Evolutionary conservation across 768 basidiomycete genomes (phyloP), one percentile per base, ranked within the genome.

Genomic region (Leccinum uliginosum): DNA sequence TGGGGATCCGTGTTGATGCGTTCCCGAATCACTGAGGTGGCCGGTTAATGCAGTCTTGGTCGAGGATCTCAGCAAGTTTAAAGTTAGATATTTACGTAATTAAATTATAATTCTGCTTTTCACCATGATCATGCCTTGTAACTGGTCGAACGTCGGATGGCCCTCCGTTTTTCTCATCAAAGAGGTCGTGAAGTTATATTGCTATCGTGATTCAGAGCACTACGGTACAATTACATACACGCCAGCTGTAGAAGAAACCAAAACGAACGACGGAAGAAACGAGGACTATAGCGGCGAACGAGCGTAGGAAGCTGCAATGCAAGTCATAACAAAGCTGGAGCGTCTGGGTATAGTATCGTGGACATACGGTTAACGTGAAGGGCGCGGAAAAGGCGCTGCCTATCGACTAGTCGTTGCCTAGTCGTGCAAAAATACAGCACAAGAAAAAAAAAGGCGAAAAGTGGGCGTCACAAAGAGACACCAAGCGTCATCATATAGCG

Each of bases 231-330:
- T 30, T 48, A 55, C 27, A 54, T 47, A 47, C 58, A 56, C 40
- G 19, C 38, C 11, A 15, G 45, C 47, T 19, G 27, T 30, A 45
- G 47, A 29, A 47, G 6, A 17, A 19, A 19, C 10, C 10, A 7
- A 43, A 66, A 66, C 32, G 67, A 68, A 59, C 59, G 67, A 45
- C 55, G n/a, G 40, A 53, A 47, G 55, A 52, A 56, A 58, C 30
- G 51, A 51, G 27, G 44, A 57, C 51, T 53, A 50, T 17, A 43
- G 46, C 45, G 62, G 46, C 45, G 62, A 67, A 67, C 49, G 67
- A 67, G 50, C 65, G 67, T 62, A 57, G 48, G 55, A 43, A 43
- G 40, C 55, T 21, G 56, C 10, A 43, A 56, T 51, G 47, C 35
- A 14, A 44, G 52, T 12, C 59, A 60, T 65, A 57, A 61, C 52